phyloP scores from a whole-genome alignment of 2,329 filamentous ascomycete species.

The Podosphaera xanthii region DNA sequence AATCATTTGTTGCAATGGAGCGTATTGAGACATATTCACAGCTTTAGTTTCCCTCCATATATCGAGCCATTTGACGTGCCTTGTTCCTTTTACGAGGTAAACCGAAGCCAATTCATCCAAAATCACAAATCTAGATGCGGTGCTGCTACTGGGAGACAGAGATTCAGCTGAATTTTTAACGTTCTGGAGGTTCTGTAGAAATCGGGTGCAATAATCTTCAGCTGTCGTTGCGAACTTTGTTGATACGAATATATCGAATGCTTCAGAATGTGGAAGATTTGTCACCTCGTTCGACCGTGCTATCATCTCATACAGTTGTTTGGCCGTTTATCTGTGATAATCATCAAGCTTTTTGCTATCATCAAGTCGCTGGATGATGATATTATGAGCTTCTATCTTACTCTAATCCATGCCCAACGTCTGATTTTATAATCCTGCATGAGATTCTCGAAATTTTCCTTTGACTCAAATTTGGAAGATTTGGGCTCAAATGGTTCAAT shows the following conservation, averaged over 20 bases:
- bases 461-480: too few species aligned
- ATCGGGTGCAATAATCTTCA: background rate
- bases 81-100: background rate
- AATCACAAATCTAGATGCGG: background rate
- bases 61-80: background rate
- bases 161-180: background rate
- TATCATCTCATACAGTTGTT: background rate
- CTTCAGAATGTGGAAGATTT: background rate
- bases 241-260: background rate
- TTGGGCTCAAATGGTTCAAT: background rate
- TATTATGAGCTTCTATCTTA: background rate
- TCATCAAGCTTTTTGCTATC: background rate
- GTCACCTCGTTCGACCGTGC: background rate
- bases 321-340: background rate
- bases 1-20: background rate
- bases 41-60: background rate
- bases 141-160: background rate
- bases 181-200: background rate
- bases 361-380: too few species aligned
- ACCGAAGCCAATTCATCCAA: background rate
- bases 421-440: background rate
- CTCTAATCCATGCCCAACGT: background rate
- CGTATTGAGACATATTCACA: background rate
- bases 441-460: background rate
- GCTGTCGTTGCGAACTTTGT: background rate